phyloP scores from a whole-genome alignment of 2,329 filamentous ascomycete species.

The Periconia digitata region DNA sequence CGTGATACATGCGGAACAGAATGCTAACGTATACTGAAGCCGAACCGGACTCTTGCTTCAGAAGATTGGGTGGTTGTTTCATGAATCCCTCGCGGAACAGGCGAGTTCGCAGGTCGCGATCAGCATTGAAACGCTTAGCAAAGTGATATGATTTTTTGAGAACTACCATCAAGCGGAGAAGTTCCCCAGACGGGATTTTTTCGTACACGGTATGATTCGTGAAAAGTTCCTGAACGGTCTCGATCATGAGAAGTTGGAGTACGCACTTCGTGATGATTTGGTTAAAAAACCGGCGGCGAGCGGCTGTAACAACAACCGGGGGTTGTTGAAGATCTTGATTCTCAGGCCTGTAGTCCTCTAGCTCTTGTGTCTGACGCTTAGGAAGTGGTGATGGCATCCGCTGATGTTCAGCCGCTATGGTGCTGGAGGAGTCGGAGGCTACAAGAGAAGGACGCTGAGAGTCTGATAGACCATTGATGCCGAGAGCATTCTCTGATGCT shows the following conservation, averaged over 20 bases:
- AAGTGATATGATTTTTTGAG: conserved; percentile 97
- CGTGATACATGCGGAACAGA: conserved; percentile 94
- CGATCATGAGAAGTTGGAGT: conserved; percentile 96
- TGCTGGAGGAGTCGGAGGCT: conserved; percentile 28
- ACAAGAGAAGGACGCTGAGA: conserved; percentile 34
- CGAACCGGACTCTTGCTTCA: conserved; percentile 94
- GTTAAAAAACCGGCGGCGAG: conserved; percentile 94
- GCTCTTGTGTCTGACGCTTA: conserved; percentile 45
- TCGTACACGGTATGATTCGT: conserved; percentile 94
- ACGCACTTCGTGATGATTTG: conserved; percentile 99
- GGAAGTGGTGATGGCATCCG: conserved; percentile 36
- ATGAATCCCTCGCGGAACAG: conserved; percentile 99
- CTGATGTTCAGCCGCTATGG: conserved; percentile 22
- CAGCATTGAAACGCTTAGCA: conserved; percentile 94
- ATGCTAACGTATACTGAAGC: conserved; percentile 96
- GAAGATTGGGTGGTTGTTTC: conserved; percentile 95
- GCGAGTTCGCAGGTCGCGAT: conserved; percentile 91
- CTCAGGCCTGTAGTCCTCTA: conserved; percentile 87
- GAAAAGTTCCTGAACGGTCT: conserved; percentile 98
- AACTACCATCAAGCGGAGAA: conserved; percentile 88
- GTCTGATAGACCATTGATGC: conserved; percentile 45
- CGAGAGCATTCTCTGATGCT: conserved; percentile 45
- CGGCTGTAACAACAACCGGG: conserved; percentile 87
- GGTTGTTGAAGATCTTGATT: conserved; percentile 72
- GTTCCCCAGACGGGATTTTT: conserved; percentile 85